Conservation (phyloP, 176 grass and related monocot genomes). For the Hordeum marinum region DNA sequence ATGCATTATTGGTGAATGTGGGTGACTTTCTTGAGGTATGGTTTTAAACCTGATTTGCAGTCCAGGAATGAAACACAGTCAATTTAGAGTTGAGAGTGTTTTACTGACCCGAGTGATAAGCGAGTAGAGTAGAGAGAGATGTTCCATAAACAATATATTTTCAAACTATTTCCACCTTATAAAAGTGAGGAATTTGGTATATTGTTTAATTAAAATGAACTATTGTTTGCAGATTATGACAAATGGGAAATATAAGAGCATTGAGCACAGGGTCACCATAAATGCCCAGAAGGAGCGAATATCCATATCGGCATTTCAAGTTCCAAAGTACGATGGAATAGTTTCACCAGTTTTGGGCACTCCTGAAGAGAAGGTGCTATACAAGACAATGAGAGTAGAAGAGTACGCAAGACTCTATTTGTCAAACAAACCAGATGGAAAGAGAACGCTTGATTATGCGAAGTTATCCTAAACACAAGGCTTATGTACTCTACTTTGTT, state of each 20-base stretch:
- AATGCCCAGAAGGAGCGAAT: conserved; percentile 32
- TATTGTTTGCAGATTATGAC: conserved; percentile 23
- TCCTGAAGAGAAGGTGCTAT: background rate
- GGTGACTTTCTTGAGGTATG: conserved; percentile 53
- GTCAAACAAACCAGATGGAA: conserved; percentile 24
- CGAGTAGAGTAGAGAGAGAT: background rate
- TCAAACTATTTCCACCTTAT: background rate
- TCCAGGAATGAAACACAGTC: background rate
- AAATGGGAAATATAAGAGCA: conserved; percentile 46
- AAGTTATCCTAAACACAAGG: background rate
- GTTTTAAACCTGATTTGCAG: background rate
- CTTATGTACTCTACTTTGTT: background rate
- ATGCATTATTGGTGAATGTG: conserved; percentile 44
- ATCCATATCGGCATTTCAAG: conserved; percentile 33
- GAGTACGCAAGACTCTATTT: background rate
- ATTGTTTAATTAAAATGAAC: background rate
- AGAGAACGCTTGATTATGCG: conserved; percentile 25
- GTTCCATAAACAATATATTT: background rate
- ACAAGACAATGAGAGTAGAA: conserved; percentile 8
- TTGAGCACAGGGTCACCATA: conserved; percentile 49
- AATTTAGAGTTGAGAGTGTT: background rate
- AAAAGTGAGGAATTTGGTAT: background rate
- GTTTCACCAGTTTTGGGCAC: background rate
- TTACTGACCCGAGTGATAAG: background rate
- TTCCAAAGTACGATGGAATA: conserved; percentile 4